phyloP scores from a whole-genome alignment of 192 early-diverging fungal genomes.

The Lobosporangium transversale region DNA sequence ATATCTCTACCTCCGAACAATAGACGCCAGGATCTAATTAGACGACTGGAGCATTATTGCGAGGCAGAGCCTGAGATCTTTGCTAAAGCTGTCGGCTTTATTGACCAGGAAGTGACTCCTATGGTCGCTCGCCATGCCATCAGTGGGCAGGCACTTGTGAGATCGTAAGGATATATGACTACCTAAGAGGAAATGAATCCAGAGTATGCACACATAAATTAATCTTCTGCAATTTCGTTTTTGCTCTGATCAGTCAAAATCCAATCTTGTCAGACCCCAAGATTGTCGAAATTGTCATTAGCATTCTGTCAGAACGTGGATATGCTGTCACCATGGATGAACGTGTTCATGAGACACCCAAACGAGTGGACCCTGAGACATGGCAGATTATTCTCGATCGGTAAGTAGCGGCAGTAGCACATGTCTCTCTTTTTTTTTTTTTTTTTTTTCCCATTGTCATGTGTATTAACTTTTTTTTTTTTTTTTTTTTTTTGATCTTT shows the following conservation, averaged over 20 bases:
- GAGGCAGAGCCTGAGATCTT: slow-evolving; percentile 58
- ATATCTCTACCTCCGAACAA: background rate
- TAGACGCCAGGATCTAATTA: slow-evolving; percentile 62
- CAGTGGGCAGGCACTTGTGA: slow-evolving; percentile 63
- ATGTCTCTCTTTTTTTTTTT: background rate
- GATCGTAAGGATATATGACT: slow-evolving; percentile 55
- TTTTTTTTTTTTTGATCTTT: slow-evolving; percentile 6
- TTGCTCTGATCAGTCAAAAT: slow-evolving; percentile 60
- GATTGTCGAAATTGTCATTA: slow-evolving; percentile 64
- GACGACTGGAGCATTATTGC: slow-evolving; percentile 64
- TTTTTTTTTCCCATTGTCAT: too few relatives aligned
- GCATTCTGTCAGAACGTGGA: slow-evolving; percentile 66
- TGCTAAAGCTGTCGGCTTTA: slow-evolving; percentile 57
- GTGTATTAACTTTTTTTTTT: background rate
- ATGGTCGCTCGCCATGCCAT: slow-evolving; percentile 63
- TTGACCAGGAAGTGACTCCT: slow-evolving; percentile 60
- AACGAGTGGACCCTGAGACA: slow-evolving; percentile 58
- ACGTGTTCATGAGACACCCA: slow-evolving; percentile 58
- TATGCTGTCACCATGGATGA: slow-evolving; percentile 66
- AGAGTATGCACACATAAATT: too few relatives aligned
- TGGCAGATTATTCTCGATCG: slow-evolving; percentile 62
- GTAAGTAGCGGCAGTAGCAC: slow-evolving; percentile 22
- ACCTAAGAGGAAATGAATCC: background rate
- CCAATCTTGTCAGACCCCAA: slow-evolving; percentile 54
- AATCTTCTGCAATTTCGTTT: too few relatives aligned